Base-by-base conservation (phyloP, 352 stramenopile genomes). In the Phytophthora podocarpi region DNA sequence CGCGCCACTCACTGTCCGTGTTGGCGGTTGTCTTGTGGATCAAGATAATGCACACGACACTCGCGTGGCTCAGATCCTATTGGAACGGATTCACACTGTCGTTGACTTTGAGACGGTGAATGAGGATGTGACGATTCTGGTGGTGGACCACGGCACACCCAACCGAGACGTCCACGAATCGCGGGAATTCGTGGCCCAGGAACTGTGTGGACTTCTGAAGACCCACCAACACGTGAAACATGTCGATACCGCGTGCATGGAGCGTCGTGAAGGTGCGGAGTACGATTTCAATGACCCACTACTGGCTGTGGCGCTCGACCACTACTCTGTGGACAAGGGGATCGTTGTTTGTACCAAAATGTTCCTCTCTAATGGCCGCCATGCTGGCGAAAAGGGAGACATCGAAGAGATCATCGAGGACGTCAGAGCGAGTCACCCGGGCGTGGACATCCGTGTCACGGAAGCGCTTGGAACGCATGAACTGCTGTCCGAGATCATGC, bases 241-340 rank as follows among this genome's bases (percentile, higher is more conserved):
- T 0, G 81, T 95, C 0, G 64, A 58, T 2, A 85, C 82, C 2
- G 80, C 79, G 11, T 90, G 80, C 52, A 93, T 96, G 84, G 85
- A 96, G 69, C 78, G 84, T 23, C 80, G 78, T 28, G 80, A 93
- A 34, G 81, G 82, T 18, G 8, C 65, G 1, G 72, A 86, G 40
- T 94, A 82, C 58, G 85, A 91, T 51, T 96, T 93, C 31, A 93
- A 93, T 49, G 83, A 94, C 23, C 87, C 87, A 9, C 63, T 94
- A n/a, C 57, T 96, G 8, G 65, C 64, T 10, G 66, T 78, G n/a
- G 82, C 83, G 5, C 63, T 92, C 15, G 76, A 89, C 1, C 63
- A 82, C 56, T 91, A 91, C 63, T 64, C 64, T 5, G 82, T 94
- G 45, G 72, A 63, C 3, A 77, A 73, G 7, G 80, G 82, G 2